phyloP scores from a whole-genome alignment of 108 stramenopile genomes.

The Discostella pseudostelligera region DNA sequence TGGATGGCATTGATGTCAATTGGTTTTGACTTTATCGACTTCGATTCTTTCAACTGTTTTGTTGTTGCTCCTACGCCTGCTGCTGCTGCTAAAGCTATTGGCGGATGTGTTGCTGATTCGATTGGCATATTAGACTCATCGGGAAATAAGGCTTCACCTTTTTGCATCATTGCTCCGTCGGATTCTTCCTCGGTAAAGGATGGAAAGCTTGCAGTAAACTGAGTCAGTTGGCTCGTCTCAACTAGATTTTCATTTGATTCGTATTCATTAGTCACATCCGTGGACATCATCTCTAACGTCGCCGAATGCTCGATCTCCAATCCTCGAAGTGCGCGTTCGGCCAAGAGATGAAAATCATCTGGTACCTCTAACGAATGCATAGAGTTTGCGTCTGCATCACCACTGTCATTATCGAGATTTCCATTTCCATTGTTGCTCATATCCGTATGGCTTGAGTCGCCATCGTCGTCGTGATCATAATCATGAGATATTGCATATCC shows the following conservation, averaged over 20 bases:
- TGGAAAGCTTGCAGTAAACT: too few species aligned
- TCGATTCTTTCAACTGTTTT: not conserved
- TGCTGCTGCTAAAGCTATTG: not conserved
- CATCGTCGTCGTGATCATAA: conserved; percentile 11
- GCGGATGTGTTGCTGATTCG: not conserved
- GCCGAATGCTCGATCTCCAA: conserved; percentile 40
- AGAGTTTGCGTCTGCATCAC: too few species aligned
- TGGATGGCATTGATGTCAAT: conserved; percentile 33
- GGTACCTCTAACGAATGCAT: conserved; percentile 18
- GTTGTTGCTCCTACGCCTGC: not conserved
- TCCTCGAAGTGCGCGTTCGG: conserved; percentile 40
- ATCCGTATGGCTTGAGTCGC: not conserved
- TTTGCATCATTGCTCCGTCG: not conserved
- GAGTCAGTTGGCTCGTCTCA: too few species aligned
- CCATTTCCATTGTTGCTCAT: conserved; percentile 1
- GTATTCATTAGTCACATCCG: not conserved
- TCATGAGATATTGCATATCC: conserved; percentile 3
- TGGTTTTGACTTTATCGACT: not conserved
- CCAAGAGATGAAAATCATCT: conserved; percentile 38
- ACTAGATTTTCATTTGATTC: not conserved
- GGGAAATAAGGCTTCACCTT: not conserved
- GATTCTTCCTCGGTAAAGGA: too few species aligned
- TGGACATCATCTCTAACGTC: conserved; percentile 14
- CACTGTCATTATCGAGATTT: too few species aligned
- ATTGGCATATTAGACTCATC: not conserved